Base-by-base conservation (phyloP, 306 rosid species). In the Luffa aegyptiaca region DNA sequence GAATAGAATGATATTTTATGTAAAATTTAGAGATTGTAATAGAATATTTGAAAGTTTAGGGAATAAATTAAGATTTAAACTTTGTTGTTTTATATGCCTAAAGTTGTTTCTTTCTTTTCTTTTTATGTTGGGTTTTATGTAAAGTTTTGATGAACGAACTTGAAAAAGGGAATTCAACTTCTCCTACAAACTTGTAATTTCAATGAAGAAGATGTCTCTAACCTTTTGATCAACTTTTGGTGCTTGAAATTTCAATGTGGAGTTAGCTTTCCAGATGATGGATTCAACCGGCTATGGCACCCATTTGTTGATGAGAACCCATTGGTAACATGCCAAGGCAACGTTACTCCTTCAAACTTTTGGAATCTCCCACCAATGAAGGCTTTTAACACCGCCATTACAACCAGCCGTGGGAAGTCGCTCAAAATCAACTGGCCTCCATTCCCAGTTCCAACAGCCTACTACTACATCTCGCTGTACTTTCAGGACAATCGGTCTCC, bases 181-280 rank as follows among this genome's bases (percentile, higher is more conserved):
- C 17, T 31, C 41, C 68, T 3, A 33, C 37, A 61, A 61, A 10
- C 48, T 66, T 66, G 26, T 69, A 12, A 44, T 42, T 69, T 69
- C 75, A 44, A 44, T 45, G 37, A 41, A 46, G 58, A 26, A 71
- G 5, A 39, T 48, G 0, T 74, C 4, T 14, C 62, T 69, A 49
- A 31, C 37, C 56, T 33, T 73, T 49, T 51, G 39, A 74, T 74
- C 45, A 31, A 33, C 4, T 33, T 49, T 49, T 74, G 41, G 58
- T 26, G 8, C 51, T 63, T 83, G 83, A 56, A 78, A 84, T 81
- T 71, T 74, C 31, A 49, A 13, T 49, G 61, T 74, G 62, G 78
- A 74, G 83, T 80, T 87, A 92, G 98, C 80, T 94, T 78, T 86
- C 98, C 97, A 81, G 97, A 92, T 57, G 98, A 94, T 87, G 80